phyloP scores from a whole-genome alignment of 2,329 filamentous ascomycete genomes.

The Aspergillus ochraceoroseus region DNA sequence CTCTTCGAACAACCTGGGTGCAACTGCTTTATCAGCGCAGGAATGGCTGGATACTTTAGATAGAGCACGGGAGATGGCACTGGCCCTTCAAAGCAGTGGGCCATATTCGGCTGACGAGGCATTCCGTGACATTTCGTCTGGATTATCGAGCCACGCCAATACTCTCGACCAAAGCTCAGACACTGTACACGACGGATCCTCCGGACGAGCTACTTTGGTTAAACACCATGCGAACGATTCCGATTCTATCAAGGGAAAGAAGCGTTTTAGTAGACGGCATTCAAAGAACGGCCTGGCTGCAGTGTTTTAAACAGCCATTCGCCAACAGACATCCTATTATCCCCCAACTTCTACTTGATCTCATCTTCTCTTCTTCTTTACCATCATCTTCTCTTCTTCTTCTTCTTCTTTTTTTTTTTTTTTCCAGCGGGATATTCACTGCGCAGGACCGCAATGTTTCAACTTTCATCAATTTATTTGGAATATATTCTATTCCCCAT shows the following conservation, averaged over 20 bases:
- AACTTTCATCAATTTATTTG: constrained; percentile 12
- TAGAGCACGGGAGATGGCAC: constrained; percentile 75
- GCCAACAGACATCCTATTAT: too few species aligned
- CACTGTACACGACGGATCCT: constrained; percentile 35
- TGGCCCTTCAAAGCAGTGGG: constrained; percentile 64
- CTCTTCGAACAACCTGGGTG: constrained; percentile 58
- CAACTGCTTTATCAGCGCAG: constrained; percentile 65
- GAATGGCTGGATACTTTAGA: constrained; percentile 92
- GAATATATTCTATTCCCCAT: constrained; percentile 13
- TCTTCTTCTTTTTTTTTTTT: constrained; percentile 3
- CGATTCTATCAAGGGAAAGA: constrained; percentile 55
- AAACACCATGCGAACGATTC: constrained; percentile 46
- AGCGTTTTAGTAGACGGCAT: constrained; percentile 82
- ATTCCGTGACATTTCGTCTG: constrained; percentile 64
- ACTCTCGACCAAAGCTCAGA: constrained; percentile 43
- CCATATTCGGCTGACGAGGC: constrained; percentile 68
- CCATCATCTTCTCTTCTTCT: not conserved
- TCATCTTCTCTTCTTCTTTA: constrained; percentile 6
- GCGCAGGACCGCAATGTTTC: constrained; percentile 17
- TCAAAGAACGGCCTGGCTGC: constrained; percentile 91
- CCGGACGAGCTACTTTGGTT: constrained; percentile 44
- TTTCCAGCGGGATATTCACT: constrained; percentile 8
- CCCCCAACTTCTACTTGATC: too few species aligned
- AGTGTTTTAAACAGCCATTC: constrained; percentile 59
- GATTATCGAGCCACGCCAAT: constrained; percentile 61